Evolutionary conservation across 1,284 basidiomycete genomes (phyloP), one percentile per base, ranked within the genome.

Genomic region (Trametes hirsuta): DNA sequence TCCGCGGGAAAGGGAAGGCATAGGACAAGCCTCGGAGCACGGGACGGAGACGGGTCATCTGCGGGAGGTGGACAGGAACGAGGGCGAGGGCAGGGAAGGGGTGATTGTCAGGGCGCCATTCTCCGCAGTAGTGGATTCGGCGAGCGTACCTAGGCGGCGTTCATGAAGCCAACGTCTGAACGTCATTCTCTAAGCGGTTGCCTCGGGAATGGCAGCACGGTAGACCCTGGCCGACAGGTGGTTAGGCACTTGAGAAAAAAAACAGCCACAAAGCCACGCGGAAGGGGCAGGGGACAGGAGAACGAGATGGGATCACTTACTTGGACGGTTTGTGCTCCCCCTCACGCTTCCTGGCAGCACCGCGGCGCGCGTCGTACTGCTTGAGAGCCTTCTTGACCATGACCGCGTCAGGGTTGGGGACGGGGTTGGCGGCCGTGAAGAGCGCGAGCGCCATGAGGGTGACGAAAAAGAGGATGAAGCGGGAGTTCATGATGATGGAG

Each of bases 341-440:
- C 22, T 54, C 49, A n/a, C 66, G 64, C 55, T 53, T 65, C 53
- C 61, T 56, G 36, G 57, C 60, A 18, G 70, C 72, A 47, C 69
- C 70, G 47, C 75, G 73, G 66, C 69, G 72, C 51, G 72, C 65
- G 61, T 73, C 68, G 64, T 68, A 72, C 68, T 79, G 77, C 66
- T 76, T 79, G 47, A 69, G 62, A 15, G 63, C 50, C 61, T 59
- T 67, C 60, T 66, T 66, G 25, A 55, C 58, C 24, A 62, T 42
- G 12, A 37, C 58, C 8, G 37, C 63, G n/a, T 65, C 64, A 6
- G 57, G 45, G 53, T 49, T 47, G 11, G 61, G 60, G 15, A 64
- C 59, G 34, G 63, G 65, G 56, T 42, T 60, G 21, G 66, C 61
- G 30, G 50, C 9, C 21, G 55, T 60, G 47, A 63, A 46, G 47